Base-by-base conservation (phyloP, 2,329 filamentous ascomycete species). In the Metarhizium album region DNA sequence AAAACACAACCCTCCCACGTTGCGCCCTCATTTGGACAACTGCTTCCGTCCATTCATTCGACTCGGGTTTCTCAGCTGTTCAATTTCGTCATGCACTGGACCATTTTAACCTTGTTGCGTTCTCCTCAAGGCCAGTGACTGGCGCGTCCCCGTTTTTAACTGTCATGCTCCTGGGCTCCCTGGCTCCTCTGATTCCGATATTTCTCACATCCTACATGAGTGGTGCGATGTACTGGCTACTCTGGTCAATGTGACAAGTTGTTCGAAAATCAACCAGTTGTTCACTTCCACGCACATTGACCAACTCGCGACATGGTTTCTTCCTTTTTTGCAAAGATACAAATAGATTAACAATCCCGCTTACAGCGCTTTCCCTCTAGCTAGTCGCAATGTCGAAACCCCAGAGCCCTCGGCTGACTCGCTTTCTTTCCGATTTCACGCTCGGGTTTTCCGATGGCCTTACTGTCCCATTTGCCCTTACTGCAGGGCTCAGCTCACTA, bases 391-490 rank as follows among this genome's bases (percentile, higher is more conserved):
- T 60, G 58, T 54, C 51, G 20, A 54, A 50, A 14, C 49, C 58
- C 3, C 53, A 57, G 11, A 64, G 55, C n/a, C 66, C 64, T 3
- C 55, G 55, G 1, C 57, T 67, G 18, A 59, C 63, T 1, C 67
- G 68, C 13, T 73, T 82, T 54, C 66, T 83, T 13, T 74, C 76
- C 38, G 83, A 87, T 66, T 79, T 83, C 52, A 88, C 85, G 1
- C 79, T 88, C 53, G 85, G 85, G 22, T 80, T 88, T 55, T 81
- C 84, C 0, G 85, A 89, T 67, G 85, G 85, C 13, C 70, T 88
- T 53, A 88, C 85, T 0, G 85, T 88, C 0, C 85, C 85, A 0
- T 88, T 89, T 60, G 85, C 86, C 18, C 70, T 88, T 18, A 87
- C 83, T 0, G 84, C 85, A 1, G 84, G 85, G 2, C 71, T 89